phyloP scores from a whole-genome alignment of 371 early-diverging fungal species.

The Rhizopus microsporus region DNA sequence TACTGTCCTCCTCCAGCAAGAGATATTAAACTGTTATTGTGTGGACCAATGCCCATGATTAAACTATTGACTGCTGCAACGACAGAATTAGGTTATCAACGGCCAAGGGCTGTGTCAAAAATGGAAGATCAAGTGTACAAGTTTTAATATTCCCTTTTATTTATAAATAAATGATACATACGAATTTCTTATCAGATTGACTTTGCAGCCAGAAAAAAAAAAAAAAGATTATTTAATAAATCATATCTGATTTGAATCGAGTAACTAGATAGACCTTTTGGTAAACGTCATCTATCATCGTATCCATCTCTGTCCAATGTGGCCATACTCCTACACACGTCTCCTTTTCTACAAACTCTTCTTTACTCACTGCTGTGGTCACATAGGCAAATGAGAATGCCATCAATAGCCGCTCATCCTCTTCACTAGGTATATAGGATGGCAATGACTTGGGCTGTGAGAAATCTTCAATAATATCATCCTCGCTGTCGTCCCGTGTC shows the following conservation, averaged over 20 bases:
- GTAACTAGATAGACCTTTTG: conserved; percentile 15
- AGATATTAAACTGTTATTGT: conserved; percentile 85
- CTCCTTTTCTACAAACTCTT: conserved; percentile 18
- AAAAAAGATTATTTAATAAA: conserved; percentile 9
- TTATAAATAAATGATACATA: neutral
- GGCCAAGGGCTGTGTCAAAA: conserved; percentile 81
- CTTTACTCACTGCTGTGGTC: neutral
- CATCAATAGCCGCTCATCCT: conserved; percentile 12
- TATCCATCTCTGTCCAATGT: conserved; percentile 10
- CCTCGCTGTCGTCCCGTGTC: neutral
- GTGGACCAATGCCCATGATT: conserved; percentile 88
- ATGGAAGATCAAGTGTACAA: conserved; percentile 89
- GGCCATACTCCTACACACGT: conserved; percentile 25
- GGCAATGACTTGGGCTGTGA: conserved; percentile 11
- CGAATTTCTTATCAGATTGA: too few species aligned
- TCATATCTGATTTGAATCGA: conserved; percentile 21
- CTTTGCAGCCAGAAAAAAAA: too few species aligned
- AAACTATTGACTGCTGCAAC: conserved; percentile 69
- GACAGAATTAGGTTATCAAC: conserved; percentile 70
- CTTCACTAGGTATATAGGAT: conserved; percentile 5
- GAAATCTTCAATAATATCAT: conserved; percentile 19
- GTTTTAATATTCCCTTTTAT: conserved; percentile 57
- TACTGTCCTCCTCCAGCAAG: conserved; percentile 70
- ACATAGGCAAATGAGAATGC: conserved; percentile 20
- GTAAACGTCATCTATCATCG: conserved; percentile 1